Percentiles rank a stretch among this genome's conserved stretches.
Conservation (phyloP, 352 stramenopile genomes). For the Phytopythium aichiense region DNA sequence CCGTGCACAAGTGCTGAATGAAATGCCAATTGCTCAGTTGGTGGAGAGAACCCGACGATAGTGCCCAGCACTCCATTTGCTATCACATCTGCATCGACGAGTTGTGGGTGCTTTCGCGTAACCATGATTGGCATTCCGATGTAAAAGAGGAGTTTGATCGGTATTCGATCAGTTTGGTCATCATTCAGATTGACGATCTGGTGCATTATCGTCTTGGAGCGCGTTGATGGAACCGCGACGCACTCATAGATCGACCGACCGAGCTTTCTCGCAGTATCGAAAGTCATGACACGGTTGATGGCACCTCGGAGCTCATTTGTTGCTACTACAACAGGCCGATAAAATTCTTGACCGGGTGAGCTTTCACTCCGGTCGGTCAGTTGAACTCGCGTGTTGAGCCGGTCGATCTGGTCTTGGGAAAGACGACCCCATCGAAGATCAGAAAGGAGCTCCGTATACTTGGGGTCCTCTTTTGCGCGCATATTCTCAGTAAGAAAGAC, state of each 20-base stretch:
- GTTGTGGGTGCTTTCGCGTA: slow-evolving; percentile 8
- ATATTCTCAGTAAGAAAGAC: slow-evolving; percentile 22
- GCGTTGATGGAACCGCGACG: background rate
- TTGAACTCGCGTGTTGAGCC: slow-evolving; percentile 10
- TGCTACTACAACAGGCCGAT: slow-evolving; percentile 8
- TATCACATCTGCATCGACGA: slow-evolving; percentile 7
- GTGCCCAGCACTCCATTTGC: slow-evolving; percentile 13
- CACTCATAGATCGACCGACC: slow-evolving; percentile 4
- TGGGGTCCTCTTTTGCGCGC: slow-evolving; percentile 1
- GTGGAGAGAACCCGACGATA: slow-evolving; percentile 11
- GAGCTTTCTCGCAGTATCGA: background rate
- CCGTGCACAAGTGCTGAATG: background rate
- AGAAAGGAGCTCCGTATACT: slow-evolving; percentile 13
- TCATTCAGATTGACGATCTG: slow-evolving; percentile 11
- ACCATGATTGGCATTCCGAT: slow-evolving; percentile 15
- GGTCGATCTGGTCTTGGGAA: background rate
- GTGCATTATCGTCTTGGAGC: slow-evolving; percentile 1
- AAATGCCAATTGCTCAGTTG: background rate
- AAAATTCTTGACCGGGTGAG: no score
- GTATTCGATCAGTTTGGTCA: slow-evolving; percentile 5
- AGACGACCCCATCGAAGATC: slow-evolving; percentile 9
- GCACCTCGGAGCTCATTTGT: slow-evolving; percentile 15
- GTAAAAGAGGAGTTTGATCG: slow-evolving; percentile 15
- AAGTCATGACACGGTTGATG: slow-evolving; percentile 13
- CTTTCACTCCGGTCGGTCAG: no score